Evolutionary conservation across 495 filamentous ascomycete genomes (phyloP), one percentile per base, ranked within the genome.

Genomic region (Daldinia bambusicola): DNA sequence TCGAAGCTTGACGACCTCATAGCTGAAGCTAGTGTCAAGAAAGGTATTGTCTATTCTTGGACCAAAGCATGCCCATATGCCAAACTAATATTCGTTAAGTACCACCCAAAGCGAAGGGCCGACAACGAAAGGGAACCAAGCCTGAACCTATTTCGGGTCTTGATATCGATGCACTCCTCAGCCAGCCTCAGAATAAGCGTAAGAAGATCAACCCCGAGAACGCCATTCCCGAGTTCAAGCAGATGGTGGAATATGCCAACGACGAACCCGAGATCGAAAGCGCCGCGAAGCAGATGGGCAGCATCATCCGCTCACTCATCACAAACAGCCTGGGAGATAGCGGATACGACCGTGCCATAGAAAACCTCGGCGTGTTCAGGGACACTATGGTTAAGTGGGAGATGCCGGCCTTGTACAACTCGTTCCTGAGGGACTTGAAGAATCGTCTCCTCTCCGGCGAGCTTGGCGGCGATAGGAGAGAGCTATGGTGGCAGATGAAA

Each of bases 141-240:
- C 87, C 90, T 66, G 94, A 93, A 65, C 96, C 96, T 0, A 89
- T 97, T 34, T 99, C 96, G 0, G 95, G 94, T 16, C 89, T 99
- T 16, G 91, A 99, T 72, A 86, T 97, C 59, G 90, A 93, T 66
- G 86, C 87, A 1, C 89, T 97, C 16, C 89, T 97, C 26, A 84
- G 85, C 37, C 70, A 70, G 51, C 73, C 75, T 50, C 81, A 76
- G 81, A 88, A 72, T 60, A 78, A 77, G 52, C 77, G 78, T 43
- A 79, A 80, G 41, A 90, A 87, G 63, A 94, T 99, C 58, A 90
- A 90, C 2, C 72, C 87, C 0, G 82, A 89, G 26, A 98, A 99
- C 72, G 88, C 93, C 4, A 92, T 99, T 51, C 94, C 96, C 0
- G 91, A 94, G 58, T 98, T 98, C 86, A 96, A 93, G 74, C 93